A percentile compares a stretch with the other conserved stretches of the same genome.
Conservation (phyloP, 2,329 filamentous ascomycete species). For the Alternaria incomplexa region DNA sequence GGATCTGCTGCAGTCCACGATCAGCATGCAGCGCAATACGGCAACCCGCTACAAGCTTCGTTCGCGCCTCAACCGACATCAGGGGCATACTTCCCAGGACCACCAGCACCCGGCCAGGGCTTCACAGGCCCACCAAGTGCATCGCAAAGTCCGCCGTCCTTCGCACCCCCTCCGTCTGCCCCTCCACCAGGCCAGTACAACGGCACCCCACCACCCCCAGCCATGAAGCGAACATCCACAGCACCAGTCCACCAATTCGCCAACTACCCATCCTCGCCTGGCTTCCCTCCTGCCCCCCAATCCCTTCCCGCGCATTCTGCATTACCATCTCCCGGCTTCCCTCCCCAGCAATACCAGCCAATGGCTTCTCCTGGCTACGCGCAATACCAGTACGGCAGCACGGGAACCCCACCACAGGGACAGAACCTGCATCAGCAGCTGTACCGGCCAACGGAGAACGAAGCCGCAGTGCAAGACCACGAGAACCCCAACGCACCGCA, state of each 20-base stretch:
- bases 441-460: conserved; percentile 71
- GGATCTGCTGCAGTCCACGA: conserved; percentile 49
- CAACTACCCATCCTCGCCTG: conserved; percentile 44
- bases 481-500: conserved; percentile 22
- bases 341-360: conserved; percentile 45
- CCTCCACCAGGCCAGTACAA: conserved; percentile 34
- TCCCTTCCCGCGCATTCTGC: conserved; percentile 36
- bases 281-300: conserved; percentile 39
- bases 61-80: conserved; percentile 44
- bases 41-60: conserved; percentile 39
- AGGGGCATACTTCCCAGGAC: conserved; percentile 51
- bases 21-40: conserved; percentile 39
- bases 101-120: conserved; percentile 45
- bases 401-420: conserved; percentile 37
- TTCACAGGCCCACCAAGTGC: conserved; percentile 45
- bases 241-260: conserved; percentile 48
- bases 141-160: conserved; percentile 44
- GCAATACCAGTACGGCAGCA: conserved; percentile 57
- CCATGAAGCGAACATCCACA: conserved; percentile 39
- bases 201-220: conserved; percentile 31
- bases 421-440: conserved; percentile 72
- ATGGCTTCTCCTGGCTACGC: conserved; percentile 58
- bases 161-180: conserved; percentile 48
- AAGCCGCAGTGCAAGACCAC: conserved; percentile 48
- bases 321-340: conserved; percentile 49